Conservation (phyloP, 768 basidiomycete genomes). For the Megacollybia marginata region DNA sequence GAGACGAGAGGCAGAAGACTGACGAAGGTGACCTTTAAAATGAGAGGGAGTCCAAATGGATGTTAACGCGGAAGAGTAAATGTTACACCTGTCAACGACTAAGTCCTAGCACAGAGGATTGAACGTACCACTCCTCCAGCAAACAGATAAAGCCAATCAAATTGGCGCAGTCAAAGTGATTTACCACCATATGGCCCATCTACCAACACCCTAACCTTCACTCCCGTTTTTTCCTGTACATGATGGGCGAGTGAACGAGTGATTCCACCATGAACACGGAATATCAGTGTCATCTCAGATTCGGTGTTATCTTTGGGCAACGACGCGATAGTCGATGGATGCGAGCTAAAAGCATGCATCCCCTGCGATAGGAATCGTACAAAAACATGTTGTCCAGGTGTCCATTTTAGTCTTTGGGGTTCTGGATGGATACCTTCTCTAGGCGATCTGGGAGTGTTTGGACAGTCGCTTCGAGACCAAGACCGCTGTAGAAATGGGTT, state of each 20-base stretch:
- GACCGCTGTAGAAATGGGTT: constrained; percentile 16
- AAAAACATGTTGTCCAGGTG: constrained; percentile 24
- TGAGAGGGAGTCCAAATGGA: too few relatives aligned
- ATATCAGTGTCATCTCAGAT: constrained; percentile 8
- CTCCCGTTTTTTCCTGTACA: constrained; percentile 1
- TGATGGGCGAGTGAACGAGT: constrained; percentile 8
- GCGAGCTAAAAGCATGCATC: constrained; percentile 15
- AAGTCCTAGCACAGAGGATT: not conserved
- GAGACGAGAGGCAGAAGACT: too few relatives aligned
- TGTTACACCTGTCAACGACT: constrained; percentile 11
- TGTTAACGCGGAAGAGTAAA: constrained; percentile 12
- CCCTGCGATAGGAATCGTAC: constrained; percentile 14
- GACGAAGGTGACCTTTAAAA: too few relatives aligned
- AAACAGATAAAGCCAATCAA: constrained; percentile 21
- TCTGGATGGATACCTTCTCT: constrained; percentile 14
- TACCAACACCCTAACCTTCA: constrained; percentile 7
- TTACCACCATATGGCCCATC: constrained; percentile 21
- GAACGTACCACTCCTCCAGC: constrained; percentile 23
- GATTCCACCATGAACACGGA: constrained; percentile 16
- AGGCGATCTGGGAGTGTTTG: constrained; percentile 17
- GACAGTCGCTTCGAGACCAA: constrained; percentile 15
- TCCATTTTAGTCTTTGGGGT: constrained; percentile 20
- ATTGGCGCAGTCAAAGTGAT: constrained; percentile 15
- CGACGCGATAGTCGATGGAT: constrained; percentile 22
- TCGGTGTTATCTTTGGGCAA: not conserved